These are phyloP conservation scores for Leccinum fibrillosum DNA, from an alignment of 768 basidiomycete genomes.

Conservation along the genomic window DNA sequence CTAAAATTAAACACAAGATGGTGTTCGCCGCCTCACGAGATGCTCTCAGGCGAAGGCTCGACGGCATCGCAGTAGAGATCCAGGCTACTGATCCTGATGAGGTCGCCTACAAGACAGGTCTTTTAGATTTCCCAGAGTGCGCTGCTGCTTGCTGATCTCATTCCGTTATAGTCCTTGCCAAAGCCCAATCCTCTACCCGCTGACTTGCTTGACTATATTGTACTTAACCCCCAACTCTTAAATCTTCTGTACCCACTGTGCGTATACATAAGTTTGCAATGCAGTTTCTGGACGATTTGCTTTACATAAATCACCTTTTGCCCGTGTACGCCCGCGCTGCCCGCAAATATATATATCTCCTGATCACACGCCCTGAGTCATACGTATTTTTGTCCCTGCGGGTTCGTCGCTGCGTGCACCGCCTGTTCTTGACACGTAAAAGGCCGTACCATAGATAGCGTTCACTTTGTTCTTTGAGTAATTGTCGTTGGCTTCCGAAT, in stretches of 20 bases:
- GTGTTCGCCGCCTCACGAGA: slow-evolving; percentile 89
- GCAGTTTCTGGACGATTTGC: neutral
- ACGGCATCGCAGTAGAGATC: slow-evolving; percentile 80
- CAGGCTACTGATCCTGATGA: slow-evolving; percentile 81
- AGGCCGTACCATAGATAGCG: neutral
- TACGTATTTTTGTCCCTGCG: neutral
- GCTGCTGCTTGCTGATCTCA: slow-evolving; percentile 5
- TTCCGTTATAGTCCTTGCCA: slow-evolving; percentile 14
- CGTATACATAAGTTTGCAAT: slow-evolving; percentile 8
- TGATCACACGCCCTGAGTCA: neutral
- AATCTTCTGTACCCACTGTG: slow-evolving; percentile 9
- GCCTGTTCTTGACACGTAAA: neutral
- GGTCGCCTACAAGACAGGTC: slow-evolving; percentile 68
- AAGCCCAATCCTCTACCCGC: slow-evolving; percentile 7
- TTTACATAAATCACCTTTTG: neutral
- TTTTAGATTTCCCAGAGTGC: slow-evolving; percentile 17
- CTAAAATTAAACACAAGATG: slow-evolving; percentile 92
- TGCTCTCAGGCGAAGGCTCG: slow-evolving; percentile 66
- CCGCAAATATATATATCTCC: slow-evolving; percentile 4
- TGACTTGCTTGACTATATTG: slow-evolving; percentile 12
- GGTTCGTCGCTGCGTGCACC: neutral
- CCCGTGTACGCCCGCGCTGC: slow-evolving; percentile 6
- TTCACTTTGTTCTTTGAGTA: slow-evolving; percentile 1
- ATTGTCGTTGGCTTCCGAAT: slow-evolving; percentile 24
- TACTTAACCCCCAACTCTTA: slow-evolving; percentile 5